Base-by-base conservation (phyloP, 257 asterid genomes). In the Penstemon newberryi region DNA sequence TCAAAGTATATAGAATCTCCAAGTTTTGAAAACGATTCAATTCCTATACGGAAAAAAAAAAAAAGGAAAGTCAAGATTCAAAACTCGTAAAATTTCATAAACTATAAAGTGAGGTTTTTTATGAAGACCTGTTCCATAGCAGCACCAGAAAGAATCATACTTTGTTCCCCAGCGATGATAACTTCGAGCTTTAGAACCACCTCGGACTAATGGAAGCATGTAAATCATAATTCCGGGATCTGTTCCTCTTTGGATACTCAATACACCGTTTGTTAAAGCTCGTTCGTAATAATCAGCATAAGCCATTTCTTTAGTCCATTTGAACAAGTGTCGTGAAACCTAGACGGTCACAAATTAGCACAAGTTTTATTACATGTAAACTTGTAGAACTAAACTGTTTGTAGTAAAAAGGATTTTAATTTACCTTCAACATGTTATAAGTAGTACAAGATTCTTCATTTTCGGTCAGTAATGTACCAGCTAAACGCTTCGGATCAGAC, bases 1-100 rank as follows among this genome's bases (percentile, higher is more conserved):
- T 90, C 97, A 46, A 93, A 93, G 86, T 90, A 93, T 65, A 90
- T 88, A 0, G 99, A 84, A 74, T 93, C 97, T 73, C 99, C 99
- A 77, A 93, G 63, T 81, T 93, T 93, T 13, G 99, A 82, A 75
- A 93, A 93, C 0, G 99, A 89, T 62, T 93, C 99, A 40, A 85
- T 84, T 47, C 95, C 99, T 91, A 36, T 8, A 6, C 7, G 4
- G 13, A 12, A 18, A 53, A 36, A 47, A 12, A 5, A 5, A 9
- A 4, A 15, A 57, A 54, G 11, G 41, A 15, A 12, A n/a, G 36
- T 53, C 47, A 13, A 5, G 13, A 67, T 5, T 37, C n/a, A 1
- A 18, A 1, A 36, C 4, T 5, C 50, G 4, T 49, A 59, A 40
- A 41, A 43, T 18, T 9, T 25, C 33, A 25, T 25, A 25, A 25